Conservation (phyloP, 2,329 filamentous ascomycete species). For the Aureobasidium pullulans region DNA sequence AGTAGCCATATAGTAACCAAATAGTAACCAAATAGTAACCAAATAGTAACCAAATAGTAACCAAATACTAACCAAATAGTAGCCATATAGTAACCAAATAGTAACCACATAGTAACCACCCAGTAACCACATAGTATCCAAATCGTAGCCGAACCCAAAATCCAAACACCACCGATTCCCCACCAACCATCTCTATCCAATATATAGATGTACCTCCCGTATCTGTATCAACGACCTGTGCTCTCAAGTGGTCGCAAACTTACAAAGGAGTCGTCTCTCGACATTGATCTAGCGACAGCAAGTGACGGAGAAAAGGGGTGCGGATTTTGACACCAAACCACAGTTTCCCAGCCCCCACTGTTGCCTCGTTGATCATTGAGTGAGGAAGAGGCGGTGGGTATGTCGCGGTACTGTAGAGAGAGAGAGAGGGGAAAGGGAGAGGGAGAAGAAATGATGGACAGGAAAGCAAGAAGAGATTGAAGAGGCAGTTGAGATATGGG, state of each 20-base stretch:
- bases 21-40: too few relatives aligned
- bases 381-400: neutral
- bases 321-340: neutral
- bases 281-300: neutral
- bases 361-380: neutral
- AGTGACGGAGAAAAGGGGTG: neutral
- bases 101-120: too few relatives aligned
- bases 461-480: neutral
- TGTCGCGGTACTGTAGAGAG: neutral
- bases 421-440: neutral
- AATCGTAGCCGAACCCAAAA: too few relatives aligned
- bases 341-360: neutral
- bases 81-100: too few relatives aligned
- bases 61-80: too few relatives aligned
- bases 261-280: neutral
- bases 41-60: too few relatives aligned
- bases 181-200: too few relatives aligned
- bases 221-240: conserved; percentile 7
- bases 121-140: too few relatives aligned
- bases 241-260: conserved; percentile 10
- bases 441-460: neutral
- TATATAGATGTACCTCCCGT: conserved; percentile 7
- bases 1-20: too few relatives aligned
- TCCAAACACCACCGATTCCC: too few relatives aligned
- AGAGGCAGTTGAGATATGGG: neutral